Conservation (phyloP, 805 yeast genomes). For the Cyberlindnera meyerae region DNA sequence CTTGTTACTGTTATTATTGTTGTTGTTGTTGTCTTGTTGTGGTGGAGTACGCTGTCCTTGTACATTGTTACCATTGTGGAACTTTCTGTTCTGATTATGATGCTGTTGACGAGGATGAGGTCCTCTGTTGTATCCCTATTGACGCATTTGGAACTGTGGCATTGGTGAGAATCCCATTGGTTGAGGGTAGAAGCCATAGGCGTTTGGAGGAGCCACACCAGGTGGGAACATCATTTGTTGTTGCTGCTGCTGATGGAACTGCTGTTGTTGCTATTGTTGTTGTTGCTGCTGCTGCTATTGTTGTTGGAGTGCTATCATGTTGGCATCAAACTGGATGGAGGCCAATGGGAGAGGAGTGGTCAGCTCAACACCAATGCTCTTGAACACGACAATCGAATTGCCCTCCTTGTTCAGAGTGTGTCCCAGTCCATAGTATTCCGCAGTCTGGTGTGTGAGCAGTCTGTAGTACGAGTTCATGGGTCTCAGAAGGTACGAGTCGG, state of each 20-base stretch:
- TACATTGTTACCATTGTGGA: too few species aligned
- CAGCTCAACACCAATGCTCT: conserved; percentile 27
- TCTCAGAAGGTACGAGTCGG: conserved; percentile 35
- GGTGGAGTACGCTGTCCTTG: too few species aligned
- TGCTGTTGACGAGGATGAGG: too few species aligned
- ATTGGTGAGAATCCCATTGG: too few species aligned
- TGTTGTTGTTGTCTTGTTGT: neutral
- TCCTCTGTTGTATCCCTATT: too few species aligned
- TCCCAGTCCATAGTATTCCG: conserved; percentile 58
- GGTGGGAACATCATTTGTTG: neutral
- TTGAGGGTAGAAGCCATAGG: too few species aligned
- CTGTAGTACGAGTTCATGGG: conserved; percentile 64
- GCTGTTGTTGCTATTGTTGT: conserved; percentile 1
- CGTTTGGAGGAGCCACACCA: neutral
- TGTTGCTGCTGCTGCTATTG: conserved; percentile 9
- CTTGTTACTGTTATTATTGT: too few species aligned
- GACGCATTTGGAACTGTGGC: too few species aligned
- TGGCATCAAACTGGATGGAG: conserved; percentile 10
- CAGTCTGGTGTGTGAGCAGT: conserved; percentile 62
- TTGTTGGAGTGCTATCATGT: conserved; percentile 3
- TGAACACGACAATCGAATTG: conserved; percentile 39
- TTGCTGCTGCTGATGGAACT: neutral
- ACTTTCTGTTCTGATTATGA: too few species aligned
- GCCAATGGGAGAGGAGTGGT: conserved; percentile 15
- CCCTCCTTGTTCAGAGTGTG: conserved; percentile 51